Evolutionary conservation across 2,329 filamentous ascomycete genomes (phyloP), one percentile per base, ranked within the genome.

Genomic region (Talaromyces sp.): DNA sequence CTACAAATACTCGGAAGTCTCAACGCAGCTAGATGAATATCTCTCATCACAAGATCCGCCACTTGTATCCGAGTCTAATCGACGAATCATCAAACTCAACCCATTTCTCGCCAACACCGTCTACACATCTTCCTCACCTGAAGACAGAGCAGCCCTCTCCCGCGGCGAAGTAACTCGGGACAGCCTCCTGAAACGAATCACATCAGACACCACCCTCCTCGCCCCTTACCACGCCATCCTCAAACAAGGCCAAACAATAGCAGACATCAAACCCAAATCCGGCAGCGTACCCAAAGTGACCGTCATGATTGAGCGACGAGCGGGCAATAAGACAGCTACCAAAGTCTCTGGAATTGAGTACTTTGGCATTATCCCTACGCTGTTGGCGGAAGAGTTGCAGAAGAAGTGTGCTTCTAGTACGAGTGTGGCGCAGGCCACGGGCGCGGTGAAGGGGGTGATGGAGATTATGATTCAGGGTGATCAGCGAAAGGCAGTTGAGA

Each of bases 321-420:
- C 83, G 22, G 87, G 87, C 8, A 87, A 87, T 64, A 90, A 90
- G 75, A 86, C 84, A 2, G 85, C 87, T 2, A 90, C 88, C 3
- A 87, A 85, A 69, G 79, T 89, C 1, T 83, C 81, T 16, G 86
- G 86, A 3, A 72, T 90, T 35, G 88, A 90, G 70, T 76, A 82
- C 0, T 90, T 88, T 69, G 82, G 84, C 31, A 84, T 90, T 50
- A 81, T 84, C 19, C 85, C 88, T 0, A 82, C 82, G 54, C 76
- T 84, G 1, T 77, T 90, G 62, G 87, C 87, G 1, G 88, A 89
- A 66, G 88, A 90, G 72, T 71, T 90, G 70, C 82, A 88, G 70
- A 90, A 88, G 77, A 84, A 85, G 37, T 90, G 88, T 72, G 88
- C 88, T 2, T 87, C 88, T n/a, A 87, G 84, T 65, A 88, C 87